These are phyloP conservation scores for Saturnispora sanitii DNA, from an alignment of 805 yeast species.

Conservation along the genomic window DNA sequence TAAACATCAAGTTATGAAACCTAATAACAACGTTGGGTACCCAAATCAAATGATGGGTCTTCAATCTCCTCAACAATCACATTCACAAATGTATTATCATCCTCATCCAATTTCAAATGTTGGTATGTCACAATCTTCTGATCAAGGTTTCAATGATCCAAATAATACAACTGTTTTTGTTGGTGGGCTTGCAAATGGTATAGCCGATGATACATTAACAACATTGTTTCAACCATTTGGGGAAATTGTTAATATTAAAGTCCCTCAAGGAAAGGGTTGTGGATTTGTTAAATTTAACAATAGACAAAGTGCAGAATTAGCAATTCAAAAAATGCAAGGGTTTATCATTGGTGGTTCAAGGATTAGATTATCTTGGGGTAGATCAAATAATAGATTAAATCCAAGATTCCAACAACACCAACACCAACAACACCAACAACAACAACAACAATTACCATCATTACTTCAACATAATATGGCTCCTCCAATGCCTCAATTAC, in stretches of 20 bases:
- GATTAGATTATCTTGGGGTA: conserved; percentile 69
- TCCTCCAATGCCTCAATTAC: neutral
- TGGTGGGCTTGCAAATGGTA: conserved; percentile 57
- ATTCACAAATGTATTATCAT: neutral
- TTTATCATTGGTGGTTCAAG: conserved; percentile 66
- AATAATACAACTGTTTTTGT: conserved; percentile 68
- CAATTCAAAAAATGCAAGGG: conserved; percentile 73
- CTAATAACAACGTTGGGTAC: conserved; percentile 12
- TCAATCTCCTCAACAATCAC: conserved; percentile 5
- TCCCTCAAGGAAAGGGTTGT: conserved; percentile 73
- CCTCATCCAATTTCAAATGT: conserved; percentile 2
- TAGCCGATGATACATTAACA: conserved; percentile 50
- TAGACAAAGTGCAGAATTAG: conserved; percentile 66
- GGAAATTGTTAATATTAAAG: conserved; percentile 54
- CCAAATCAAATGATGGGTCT: conserved; percentile 1
- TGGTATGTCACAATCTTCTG: conserved; percentile 9
- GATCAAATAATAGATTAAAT: conserved; percentile 29
- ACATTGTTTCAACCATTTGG: conserved; percentile 68
- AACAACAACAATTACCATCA: neutral
- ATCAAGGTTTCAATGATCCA: conserved; percentile 35
- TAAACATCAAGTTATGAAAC: conserved; percentile 31
- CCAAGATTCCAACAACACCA: conserved; percentile 8
- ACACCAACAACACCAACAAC: conserved; percentile 12
- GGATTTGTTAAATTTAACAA: conserved; percentile 64
- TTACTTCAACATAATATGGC: neutral